A percentile compares a stretch with the other conserved stretches of the same genome.
Evolutionary conservation across 495 filamentous ascomycete genomes (phyloP).

Genomic region (Hyaloscypha variabilis): DNA sequence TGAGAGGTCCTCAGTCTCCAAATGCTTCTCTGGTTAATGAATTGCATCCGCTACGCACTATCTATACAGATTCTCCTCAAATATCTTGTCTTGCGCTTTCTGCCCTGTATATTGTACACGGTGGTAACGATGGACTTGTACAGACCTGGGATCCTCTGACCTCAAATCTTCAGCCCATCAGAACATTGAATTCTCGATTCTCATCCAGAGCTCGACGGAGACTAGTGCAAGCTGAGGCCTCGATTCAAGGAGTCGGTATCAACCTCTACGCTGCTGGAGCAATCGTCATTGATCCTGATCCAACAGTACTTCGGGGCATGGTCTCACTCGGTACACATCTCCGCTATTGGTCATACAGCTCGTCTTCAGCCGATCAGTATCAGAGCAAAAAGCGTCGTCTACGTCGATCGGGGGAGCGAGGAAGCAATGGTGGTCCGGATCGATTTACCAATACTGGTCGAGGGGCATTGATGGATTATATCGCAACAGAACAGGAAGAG

Average conservation of each 20-base stretch:
- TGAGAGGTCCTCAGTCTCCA: conserved; percentile 62
- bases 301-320: conserved; percentile 86
- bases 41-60: conserved; percentile 69
- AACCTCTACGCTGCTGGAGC: conserved; percentile 85
- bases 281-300: conserved; percentile 85
- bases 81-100: conserved; percentile 86
- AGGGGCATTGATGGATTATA: conserved; percentile 73
- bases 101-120: conserved; percentile 86
- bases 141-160: conserved; percentile 96
- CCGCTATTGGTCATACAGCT: conserved; percentile 93
- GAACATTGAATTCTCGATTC: conserved; percentile 88
- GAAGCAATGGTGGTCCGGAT: conserved; percentile 57
- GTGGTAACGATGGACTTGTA: conserved; percentile 92
- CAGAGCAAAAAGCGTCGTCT: conserved; percentile 64
- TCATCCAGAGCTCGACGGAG: conserved; percentile 77
- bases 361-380: conserved; percentile 64
- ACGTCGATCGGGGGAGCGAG: conserved; percentile 56
- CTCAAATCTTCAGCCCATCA: conserved; percentile 75
- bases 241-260: conserved; percentile 64
- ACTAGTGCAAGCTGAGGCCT: conserved; percentile 71
- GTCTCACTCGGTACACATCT: conserved; percentile 86
- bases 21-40: conserved; percentile 49
- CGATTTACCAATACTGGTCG: conserved; percentile 62
- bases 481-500: conserved; percentile 79
- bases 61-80: conserved; percentile 89